These are phyloP conservation scores for Exophiala mesophila DNA, from an alignment of 2,329 filamentous ascomycete species.

Conservation along the genomic window DNA sequence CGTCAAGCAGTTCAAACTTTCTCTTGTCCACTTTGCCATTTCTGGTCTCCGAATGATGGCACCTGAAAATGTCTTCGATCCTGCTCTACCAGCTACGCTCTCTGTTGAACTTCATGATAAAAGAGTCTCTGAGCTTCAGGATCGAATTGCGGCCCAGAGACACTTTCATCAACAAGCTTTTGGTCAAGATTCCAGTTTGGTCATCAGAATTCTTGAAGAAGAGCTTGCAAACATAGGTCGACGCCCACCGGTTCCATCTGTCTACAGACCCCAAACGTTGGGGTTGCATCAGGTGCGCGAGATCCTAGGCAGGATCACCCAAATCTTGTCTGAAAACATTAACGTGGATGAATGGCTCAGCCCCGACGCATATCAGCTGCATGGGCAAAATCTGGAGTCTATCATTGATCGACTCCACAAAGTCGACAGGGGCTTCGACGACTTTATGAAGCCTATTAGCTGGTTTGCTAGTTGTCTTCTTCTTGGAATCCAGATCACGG, in stretches of 20 bases:
- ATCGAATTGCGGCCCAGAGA: constrained; percentile 56
- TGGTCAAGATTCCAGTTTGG: constrained; percentile 62
- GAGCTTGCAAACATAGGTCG: constrained; percentile 62
- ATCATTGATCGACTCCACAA: constrained; percentile 65
- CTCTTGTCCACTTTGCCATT: constrained; percentile 72
- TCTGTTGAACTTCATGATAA: constrained; percentile 57
- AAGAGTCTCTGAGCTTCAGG: constrained; percentile 51
- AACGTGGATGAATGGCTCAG: constrained; percentile 6
- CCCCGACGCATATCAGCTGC: constrained; percentile 8
- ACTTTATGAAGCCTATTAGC: constrained; percentile 72
- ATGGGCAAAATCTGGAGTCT: constrained; percentile 56
- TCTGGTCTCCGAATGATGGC: constrained; percentile 75
- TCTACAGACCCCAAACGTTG: constrained; percentile 67
- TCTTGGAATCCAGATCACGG: constrained; percentile 48
- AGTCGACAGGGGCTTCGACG: constrained; percentile 74
- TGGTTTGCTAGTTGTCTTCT: constrained; percentile 75
- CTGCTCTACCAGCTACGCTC: constrained; percentile 58
- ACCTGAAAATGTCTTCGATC: constrained; percentile 81
- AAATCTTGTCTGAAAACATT: not conserved
- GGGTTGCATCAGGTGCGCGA: constrained; percentile 69
- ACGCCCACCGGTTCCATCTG: constrained; percentile 59
- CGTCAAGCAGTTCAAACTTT: constrained; percentile 43
- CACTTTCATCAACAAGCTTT: constrained; percentile 64
- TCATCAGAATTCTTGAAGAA: constrained; percentile 58
- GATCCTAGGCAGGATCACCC: constrained; percentile 60